Percentiles rank a stretch among this genome's conserved stretches.
These are phyloP conservation scores for Alnus glutinosa DNA, from an alignment of 306 rosid genomes.

Conservation along the genomic window DNA sequence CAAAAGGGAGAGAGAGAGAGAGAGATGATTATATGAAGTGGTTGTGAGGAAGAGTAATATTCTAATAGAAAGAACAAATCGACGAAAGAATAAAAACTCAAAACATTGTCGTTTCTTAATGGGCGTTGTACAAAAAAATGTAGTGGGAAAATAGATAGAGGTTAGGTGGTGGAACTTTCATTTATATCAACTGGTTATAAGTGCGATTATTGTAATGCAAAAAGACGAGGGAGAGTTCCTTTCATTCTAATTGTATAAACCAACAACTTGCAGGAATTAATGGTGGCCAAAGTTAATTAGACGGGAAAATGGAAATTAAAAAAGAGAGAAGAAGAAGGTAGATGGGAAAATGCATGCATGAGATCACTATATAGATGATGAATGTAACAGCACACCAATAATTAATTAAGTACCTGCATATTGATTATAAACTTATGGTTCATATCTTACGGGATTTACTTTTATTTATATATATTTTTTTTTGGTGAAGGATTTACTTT, in stretches of 20 bases:
- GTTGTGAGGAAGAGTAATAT: slow-evolving; percentile 28
- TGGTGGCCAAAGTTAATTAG: neutral
- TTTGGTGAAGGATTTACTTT: too few relatives aligned
- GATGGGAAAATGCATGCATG: neutral
- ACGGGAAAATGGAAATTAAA: too few relatives aligned
- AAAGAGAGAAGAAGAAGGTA: too few relatives aligned
- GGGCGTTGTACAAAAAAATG: slow-evolving; percentile 24
- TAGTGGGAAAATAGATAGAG: slow-evolving; percentile 11
- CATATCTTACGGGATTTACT: neutral
- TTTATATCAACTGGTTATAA: slow-evolving; percentile 40
- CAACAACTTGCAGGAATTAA: slow-evolving; percentile 3
- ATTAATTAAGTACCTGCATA: neutral
- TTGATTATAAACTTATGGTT: neutral
- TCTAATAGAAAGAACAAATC: slow-evolving; percentile 21
- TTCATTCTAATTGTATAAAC: neutral
- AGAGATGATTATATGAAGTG: slow-evolving; percentile 29
- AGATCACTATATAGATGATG: neutral
- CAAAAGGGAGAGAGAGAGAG: slow-evolving; percentile 9
- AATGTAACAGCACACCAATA: neutral
- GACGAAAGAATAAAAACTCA: slow-evolving; percentile 14
- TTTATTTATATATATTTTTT: too few relatives aligned
- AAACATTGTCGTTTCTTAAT: slow-evolving; percentile 25
- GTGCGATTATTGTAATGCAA: slow-evolving; percentile 27
- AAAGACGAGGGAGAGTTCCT: slow-evolving; percentile 9
- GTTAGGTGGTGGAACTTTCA: slow-evolving; percentile 34